Conservation (phyloP, 1,139 yeast species). For the Candida pseudoviswanathii region DNA sequence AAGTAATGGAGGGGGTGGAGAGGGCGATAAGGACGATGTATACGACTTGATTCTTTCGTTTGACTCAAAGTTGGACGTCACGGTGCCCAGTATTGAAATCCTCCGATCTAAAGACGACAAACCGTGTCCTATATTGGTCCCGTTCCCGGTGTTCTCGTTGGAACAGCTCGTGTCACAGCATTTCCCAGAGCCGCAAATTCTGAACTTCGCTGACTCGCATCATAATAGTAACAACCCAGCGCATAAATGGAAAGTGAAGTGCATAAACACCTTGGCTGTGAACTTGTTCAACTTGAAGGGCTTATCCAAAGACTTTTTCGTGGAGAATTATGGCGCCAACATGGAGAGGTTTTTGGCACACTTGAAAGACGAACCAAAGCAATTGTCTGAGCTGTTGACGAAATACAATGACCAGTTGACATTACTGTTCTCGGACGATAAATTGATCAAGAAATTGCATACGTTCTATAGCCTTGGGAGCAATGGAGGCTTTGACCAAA, state of each 20-base stretch:
- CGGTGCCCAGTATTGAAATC: conserved; percentile 41
- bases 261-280: conserved; percentile 32
- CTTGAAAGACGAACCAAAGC: conserved; percentile 25
- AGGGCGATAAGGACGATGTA: conserved; percentile 11
- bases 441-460: conserved; percentile 26
- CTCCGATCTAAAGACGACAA: conserved; percentile 23
- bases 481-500: conserved; percentile 15
- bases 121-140: conserved; percentile 39
- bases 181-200: conserved; percentile 25
- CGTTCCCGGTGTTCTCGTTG: conserved; percentile 40
- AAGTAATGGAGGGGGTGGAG: conserved; percentile 14
- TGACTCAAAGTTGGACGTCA: conserved; percentile 53
- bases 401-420: conserved; percentile 25
- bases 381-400: conserved; percentile 22
- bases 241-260: conserved; percentile 35
- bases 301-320: conserved; percentile 23
- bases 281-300: conserved; percentile 29
- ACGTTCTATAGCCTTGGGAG: conserved; percentile 15
- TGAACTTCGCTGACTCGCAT: conserved; percentile 18
- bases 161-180: conserved; percentile 33
- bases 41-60: conserved; percentile 59
- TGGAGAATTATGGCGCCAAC: conserved; percentile 31
- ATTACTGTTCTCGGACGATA: conserved; percentile 27
- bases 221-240: conserved; percentile 17
- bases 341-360: conserved; percentile 21